Evolutionary conservation across 257 asterid genomes (phyloP).

Genomic region (Nicotiana noctiflora): DNA sequence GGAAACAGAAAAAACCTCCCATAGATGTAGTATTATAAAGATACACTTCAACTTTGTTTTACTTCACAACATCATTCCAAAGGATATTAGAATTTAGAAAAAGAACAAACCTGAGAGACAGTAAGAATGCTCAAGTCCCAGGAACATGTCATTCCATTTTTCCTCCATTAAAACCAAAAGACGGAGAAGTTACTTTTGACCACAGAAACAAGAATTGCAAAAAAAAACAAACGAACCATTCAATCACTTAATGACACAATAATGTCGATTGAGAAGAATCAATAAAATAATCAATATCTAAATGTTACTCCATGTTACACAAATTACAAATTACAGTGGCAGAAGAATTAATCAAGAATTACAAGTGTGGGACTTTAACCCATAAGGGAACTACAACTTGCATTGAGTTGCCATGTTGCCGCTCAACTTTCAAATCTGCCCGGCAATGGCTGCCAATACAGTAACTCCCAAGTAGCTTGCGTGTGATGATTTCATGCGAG

Average conservation of each 20-base stretch:
- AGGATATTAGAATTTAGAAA: not conserved
- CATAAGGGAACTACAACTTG: constrained; percentile 29
- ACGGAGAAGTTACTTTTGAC: not conserved
- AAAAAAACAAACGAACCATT: not conserved
- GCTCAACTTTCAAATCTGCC: constrained; percentile 24
- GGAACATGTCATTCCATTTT: not conserved
- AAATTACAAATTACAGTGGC: constrained; percentile 50
- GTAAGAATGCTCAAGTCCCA: not conserved
- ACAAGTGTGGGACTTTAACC: constrained; percentile 52
- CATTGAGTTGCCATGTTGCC: constrained; percentile 26
- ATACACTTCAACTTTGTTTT: not conserved
- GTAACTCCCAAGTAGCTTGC: constrained; percentile 33
- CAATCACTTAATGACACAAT: not conserved
- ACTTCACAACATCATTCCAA: not conserved
- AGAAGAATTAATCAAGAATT: constrained; percentile 45
- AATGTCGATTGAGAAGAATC: constrained; percentile 30
- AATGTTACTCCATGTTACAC: constrained; percentile 41
- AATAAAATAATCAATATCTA: constrained; percentile 48
- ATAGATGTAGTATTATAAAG: not conserved
- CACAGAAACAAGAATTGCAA: not conserved
- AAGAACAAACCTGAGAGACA: not conserved
- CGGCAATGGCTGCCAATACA: constrained; percentile 20
- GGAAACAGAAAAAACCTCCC: not conserved
- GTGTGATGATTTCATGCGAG: constrained; percentile 24
- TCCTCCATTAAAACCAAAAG: not conserved